phyloP scores from a whole-genome alignment of 2,329 filamentous ascomycete genomes.

The Trichoderma sp. region DNA sequence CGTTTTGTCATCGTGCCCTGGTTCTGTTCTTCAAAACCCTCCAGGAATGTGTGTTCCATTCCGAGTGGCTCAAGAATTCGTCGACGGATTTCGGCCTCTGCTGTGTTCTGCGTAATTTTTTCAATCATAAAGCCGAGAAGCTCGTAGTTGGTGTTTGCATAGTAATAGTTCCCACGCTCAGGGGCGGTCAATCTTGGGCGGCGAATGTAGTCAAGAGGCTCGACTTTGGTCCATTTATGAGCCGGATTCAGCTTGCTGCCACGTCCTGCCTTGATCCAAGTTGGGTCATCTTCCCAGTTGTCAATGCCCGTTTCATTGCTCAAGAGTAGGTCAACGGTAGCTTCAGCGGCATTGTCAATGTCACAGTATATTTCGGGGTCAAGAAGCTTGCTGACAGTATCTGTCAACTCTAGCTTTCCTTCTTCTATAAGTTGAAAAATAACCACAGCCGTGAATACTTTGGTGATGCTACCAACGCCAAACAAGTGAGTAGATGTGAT shows the following conservation, averaged over 20 bases:
- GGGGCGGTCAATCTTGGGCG: conserved; percentile 19
- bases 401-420: conserved; percentile 17
- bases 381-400: conserved; percentile 15
- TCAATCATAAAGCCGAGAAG: conserved; percentile 21
- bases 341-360: conserved; percentile 18
- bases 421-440: conserved; percentile 22
- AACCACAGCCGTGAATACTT: conserved; percentile 21
- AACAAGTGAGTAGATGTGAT: conserved; percentile 17
- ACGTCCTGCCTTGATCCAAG: conserved; percentile 18
- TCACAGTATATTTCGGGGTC: conserved; percentile 2
- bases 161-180: conserved; percentile 17
- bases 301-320: conserved; percentile 21
- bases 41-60: conserved; percentile 18
- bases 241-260: conserved; percentile 16
- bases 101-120: conserved; percentile 7
- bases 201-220: conserved; percentile 21
- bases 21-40: conserved; percentile 18
- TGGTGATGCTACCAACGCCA: conserved; percentile 23
- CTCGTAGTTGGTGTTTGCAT: conserved; percentile 22
- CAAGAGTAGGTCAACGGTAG: conserved; percentile 9
- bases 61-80: conserved; percentile 16
- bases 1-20: background rate
- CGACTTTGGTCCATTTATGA: conserved; percentile 20
- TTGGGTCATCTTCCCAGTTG: conserved; percentile 22
- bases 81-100: conserved; percentile 17